Conservation (phyloP, 305 asterid species). For the Ilex paraguariensis region DNA sequence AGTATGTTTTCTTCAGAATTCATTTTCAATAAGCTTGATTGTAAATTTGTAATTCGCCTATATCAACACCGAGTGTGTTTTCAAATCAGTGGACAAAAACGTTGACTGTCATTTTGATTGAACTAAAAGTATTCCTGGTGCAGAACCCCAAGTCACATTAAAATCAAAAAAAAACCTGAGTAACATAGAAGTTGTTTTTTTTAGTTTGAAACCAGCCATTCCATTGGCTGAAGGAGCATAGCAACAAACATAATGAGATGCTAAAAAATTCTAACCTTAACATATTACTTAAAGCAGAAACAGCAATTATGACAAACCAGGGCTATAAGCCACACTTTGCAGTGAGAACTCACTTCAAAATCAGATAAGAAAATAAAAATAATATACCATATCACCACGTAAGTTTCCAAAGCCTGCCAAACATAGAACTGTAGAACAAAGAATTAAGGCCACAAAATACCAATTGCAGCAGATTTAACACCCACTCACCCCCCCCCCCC, state of each 20-base stretch:
- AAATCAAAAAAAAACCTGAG: no score
- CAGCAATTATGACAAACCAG: no score
- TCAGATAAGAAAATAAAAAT: slow-evolving; percentile 11
- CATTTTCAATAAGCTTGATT: no score
- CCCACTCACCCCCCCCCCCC: not conserved
- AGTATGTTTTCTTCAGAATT: no score
- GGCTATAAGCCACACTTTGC: not conserved
- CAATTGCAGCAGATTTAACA: not conserved
- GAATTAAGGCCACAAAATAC: slow-evolving; percentile 47
- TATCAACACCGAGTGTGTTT: no score
- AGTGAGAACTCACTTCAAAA: slow-evolving; percentile 7
- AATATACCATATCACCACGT: slow-evolving; percentile 91
- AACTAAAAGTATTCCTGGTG: no score
- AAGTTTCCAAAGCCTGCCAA: slow-evolving; percentile 98
- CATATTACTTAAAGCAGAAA: no score
- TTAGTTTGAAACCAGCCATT: not conserved
- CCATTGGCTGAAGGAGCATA: slow-evolving; percentile 1
- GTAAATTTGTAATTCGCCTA: no score
- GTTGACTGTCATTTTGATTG: no score
- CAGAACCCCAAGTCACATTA: no score
- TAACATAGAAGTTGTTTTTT: no score
- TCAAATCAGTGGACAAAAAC: no score
- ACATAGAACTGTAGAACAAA: slow-evolving; percentile 58
- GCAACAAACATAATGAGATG: slow-evolving; percentile 1
- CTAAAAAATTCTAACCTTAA: not conserved